Evolutionary conservation across 2,329 filamentous ascomycete genomes (phyloP).

Genomic region (Ophidiomyces ophidiicola): DNA sequence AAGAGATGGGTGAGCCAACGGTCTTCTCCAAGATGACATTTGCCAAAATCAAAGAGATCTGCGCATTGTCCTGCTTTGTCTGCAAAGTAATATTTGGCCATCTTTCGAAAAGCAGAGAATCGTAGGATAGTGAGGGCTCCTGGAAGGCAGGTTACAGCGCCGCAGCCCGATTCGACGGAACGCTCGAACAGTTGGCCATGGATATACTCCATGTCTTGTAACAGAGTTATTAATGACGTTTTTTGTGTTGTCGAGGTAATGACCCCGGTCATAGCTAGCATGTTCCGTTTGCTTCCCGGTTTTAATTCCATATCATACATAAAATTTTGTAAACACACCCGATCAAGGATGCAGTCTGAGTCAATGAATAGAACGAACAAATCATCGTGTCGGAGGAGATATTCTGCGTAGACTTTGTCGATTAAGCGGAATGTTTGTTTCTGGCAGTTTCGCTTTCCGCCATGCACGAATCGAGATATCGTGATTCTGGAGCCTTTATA

Average conservation of each 20-base stretch:
- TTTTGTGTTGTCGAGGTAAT: conserved; percentile 89
- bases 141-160: conserved; percentile 85
- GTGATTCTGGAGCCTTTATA: conserved; percentile 78
- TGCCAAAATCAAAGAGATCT: conserved; percentile 91
- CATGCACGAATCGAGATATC: conserved; percentile 81
- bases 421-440: conserved; percentile 88
- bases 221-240: conserved; percentile 75
- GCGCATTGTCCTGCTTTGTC: conserved; percentile 93
- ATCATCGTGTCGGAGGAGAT: conserved; percentile 77
- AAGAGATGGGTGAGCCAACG: conserved; percentile 95
- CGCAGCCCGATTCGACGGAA: conserved; percentile 87
- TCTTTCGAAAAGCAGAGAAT: conserved; percentile 88
- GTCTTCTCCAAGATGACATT: conserved; percentile 90
- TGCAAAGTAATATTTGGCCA: conserved; percentile 98
- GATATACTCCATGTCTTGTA: conserved; percentile 97
- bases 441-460: conserved; percentile 87
- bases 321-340: conserved; percentile 88
- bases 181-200: conserved; percentile 94
- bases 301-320: conserved; percentile 98
- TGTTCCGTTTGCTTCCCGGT: conserved; percentile 78
- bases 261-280: conserved; percentile 95
- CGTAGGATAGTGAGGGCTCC: conserved; percentile 91
- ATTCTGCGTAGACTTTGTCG: conserved; percentile 79
- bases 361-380: conserved; percentile 95
- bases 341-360: conserved; percentile 88